Evolutionary conservation across 768 basidiomycete species (phyloP), one percentile per base, ranked within the genome.

Genomic region (Hygrocybe punicea): DNA sequence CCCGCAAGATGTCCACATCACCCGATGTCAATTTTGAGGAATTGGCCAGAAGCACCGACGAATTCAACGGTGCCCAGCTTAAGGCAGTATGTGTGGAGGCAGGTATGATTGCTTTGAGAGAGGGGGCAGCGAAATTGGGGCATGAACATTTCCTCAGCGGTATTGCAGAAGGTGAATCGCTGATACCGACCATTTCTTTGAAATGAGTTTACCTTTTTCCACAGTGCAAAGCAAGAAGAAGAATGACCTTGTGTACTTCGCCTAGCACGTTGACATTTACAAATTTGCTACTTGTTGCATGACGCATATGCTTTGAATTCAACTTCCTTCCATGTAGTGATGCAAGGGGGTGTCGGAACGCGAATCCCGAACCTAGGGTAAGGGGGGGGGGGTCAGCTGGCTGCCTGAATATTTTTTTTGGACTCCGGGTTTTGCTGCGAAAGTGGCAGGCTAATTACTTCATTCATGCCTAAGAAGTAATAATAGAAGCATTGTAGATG

Each of bases 41-140:
- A 73, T 78, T 99, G 52, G 94, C 97, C 10, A 81, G 96, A 66
- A 95, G 91, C 70, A 95, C 97, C 47, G 97, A 98, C 65, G 97
- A 99, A 69, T 98, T 99, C 74, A 98, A 98, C 67, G 96, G 86
- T n/a, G 93, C 93, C 6, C 92, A 94, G 70, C 74, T 97, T 65
- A 97, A 98, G 77, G 97, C 96, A 1, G 95, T 97, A 3, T 98
- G 96, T 73, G 97, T 99, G 1, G 97, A 99, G 75, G 97, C 97
- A 39, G 97, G 97, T 57, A 99, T 99, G 97, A 97, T 98, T 66
- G 92, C 96, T 6, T 75, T 98, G 39, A 78, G 97, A 62, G 95
- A 98, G 72, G 95, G 95, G 29, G 92, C 93, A 14, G 84, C 84
- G 14, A 88, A 87, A 71, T 73, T 98, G 56, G 85, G 82, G 25